Base-by-base conservation (phyloP, 805 yeast species). In the Metschnikowia arizonensis region DNA sequence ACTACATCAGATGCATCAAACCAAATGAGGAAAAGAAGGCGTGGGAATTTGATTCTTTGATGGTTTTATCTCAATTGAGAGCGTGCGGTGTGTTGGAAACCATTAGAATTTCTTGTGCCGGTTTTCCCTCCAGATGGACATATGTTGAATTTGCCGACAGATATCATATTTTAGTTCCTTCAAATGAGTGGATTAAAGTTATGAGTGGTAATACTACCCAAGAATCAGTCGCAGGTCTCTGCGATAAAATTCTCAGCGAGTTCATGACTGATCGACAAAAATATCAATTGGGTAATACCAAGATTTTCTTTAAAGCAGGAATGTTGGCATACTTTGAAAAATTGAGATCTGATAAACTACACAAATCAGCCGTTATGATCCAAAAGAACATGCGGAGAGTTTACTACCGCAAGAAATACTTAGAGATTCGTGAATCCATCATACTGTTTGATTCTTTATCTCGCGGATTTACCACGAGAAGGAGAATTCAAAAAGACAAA, bases 31-130 rank as follows among this genome's bases (percentile, higher is more conserved):
- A 82, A 52, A 91, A 93, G 66, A 83, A 81, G 50, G 96, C 98
- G 1, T 91, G 99, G 98, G 85, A 83, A 63, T 91, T 91, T 66
- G 96, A 89, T 60, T 88, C 95, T 12, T 77, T 89, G 34, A 90
- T 91, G 97, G 98, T 91, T 11, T 74, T 93, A 49, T 84, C 95
- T 5, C 99, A 91, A 66, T 76, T 91, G 51, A 80, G 99, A 63
- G 99, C 99, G 5, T 91, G 99, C 74, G 99, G 99, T 84, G 98
- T 91, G 38, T 74, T 91, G 55, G 99, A 93, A 64, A 93, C 99
- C 1, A 91, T 91, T 61, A 76, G 96, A 59, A 91, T 91, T 39
- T 90, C 97, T 1, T 90, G 97, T 69, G 97, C 96, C 41, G 99
- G 99, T 33, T 91, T 90, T 77, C 99, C 99, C 14, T 85, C 97